Conservation (phyloP, 2,329 filamentous ascomycete species). For the Penicillium sp. region DNA sequence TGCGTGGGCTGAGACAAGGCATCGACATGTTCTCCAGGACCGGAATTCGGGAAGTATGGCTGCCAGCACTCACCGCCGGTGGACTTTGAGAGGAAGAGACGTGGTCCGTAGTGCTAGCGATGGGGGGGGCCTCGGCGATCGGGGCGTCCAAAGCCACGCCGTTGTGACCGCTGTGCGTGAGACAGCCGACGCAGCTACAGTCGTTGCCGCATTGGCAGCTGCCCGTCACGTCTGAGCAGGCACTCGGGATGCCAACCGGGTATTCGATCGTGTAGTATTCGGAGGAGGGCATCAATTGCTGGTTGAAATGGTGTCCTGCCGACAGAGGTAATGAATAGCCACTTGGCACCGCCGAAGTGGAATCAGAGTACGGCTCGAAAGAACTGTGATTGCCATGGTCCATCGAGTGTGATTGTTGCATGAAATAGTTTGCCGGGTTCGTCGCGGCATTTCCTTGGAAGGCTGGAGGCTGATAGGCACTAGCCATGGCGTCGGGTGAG, state of each 20-base stretch:
- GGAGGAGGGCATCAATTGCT: constrained; percentile 43
- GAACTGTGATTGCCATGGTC: constrained; percentile 15
- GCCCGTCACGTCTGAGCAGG: constrained; percentile 52
- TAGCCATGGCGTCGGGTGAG: constrained; percentile 18
- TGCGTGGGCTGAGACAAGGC: constrained; percentile 27
- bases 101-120: neutral
- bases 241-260: constrained; percentile 37
- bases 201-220: constrained; percentile 56
- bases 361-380: constrained; percentile 26
- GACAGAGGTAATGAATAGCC: constrained; percentile 30
- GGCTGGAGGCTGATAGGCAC: constrained; percentile 23
- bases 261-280: constrained; percentile 48
- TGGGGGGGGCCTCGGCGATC: constrained; percentile 4
- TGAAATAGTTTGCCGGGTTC: constrained; percentile 20
- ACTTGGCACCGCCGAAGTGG: constrained; percentile 21
- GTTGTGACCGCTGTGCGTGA: constrained; percentile 54
- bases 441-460: constrained; percentile 20
- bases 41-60: constrained; percentile 18
- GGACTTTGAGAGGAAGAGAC: neutral
- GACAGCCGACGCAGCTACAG: constrained; percentile 55
- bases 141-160: constrained; percentile 40
- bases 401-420: constrained; percentile 16
- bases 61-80: constrained; percentile 5
- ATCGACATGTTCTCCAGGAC: constrained; percentile 21
- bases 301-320: constrained; percentile 23